Evolutionary conservation across 441 rosid genomes (phyloP), one percentile per base, ranked within the genome.

Genomic region (Adansonia rubrostipa): DNA sequence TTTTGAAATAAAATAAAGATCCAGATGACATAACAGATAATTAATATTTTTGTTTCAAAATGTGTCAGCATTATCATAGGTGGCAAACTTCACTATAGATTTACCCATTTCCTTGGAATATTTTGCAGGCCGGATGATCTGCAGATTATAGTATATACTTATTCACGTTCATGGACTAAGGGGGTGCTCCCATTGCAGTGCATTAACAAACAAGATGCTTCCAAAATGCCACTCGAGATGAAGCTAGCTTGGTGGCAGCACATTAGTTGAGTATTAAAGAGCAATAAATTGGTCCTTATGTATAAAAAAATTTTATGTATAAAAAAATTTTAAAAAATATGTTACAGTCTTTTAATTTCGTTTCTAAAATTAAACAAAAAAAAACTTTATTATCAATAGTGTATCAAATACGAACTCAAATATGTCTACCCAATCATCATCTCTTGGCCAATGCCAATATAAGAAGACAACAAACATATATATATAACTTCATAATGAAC

Each of bases 171-270:
- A 28, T 28, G 36, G 36, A 28, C 36, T 28, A 28, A 28, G 36
- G 36, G 36, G 36, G 36, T 1, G 36, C 36, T 28, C 36, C 36
- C 36, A 28, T 28, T 28, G 36, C 36, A 28, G 36, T 28, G 36
- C n/a, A 36, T 72, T n/a, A 8, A 72, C 75, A 54, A 10, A n/a
- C 48, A 53, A 54, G 24, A 51, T 69, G 73, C 11, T 6, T 47
- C 33, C 17, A 5, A 20, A 69, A 11, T 28, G 61, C 63, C 2
- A 10, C 28, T 54, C 44, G 8, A 48, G 20, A 70, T 13, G 60
- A 70, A 24, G 60, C 14, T 28, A 28, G 48, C 69, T 40, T 64
- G 69, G 69, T 5, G 45, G 69, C 20, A 36, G 20, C 44, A 64
- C 20, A 14, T 36, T 33, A 6, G 47, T 6, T 4, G 40, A 61